Conservation (phyloP, 106 monocot species). For the Phalaenopsis equestris region DNA sequence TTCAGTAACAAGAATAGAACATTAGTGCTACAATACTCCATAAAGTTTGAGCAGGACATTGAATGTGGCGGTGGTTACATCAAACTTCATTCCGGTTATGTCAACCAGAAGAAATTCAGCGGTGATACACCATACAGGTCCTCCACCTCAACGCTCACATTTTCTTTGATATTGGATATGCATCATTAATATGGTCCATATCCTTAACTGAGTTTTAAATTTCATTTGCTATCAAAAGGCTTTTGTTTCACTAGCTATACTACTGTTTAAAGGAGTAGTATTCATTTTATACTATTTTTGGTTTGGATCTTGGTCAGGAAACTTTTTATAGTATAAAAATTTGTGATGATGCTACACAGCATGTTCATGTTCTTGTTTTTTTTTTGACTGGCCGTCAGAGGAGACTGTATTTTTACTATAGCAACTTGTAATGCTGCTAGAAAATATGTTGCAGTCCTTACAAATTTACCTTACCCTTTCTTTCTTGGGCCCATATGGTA, state of each 20-base stretch:
- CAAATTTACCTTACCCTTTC: not conserved
- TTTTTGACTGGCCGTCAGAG: not conserved
- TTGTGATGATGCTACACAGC: not conserved
- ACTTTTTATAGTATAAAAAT: not conserved
- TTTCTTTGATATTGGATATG: not conserved
- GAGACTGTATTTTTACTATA: not conserved
- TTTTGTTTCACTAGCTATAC: not conserved
- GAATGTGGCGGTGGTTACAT: conserved; percentile 98
- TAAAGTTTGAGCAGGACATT: conserved; percentile 94
- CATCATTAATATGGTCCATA: not conserved
- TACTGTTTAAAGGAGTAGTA: not conserved
- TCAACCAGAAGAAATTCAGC: conserved; percentile 96
- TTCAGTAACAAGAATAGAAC: conserved; percentile 79
- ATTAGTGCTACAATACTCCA: conserved; percentile 84
- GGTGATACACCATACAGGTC: conserved; percentile 98
- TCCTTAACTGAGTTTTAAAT: not conserved
- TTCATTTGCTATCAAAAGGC: not conserved
- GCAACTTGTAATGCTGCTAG: not conserved
- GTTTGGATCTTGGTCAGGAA: not conserved
- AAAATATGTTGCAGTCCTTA: not conserved
- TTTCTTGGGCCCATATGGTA: too few relatives aligned
- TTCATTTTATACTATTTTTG: not conserved
- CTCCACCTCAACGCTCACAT: not conserved
- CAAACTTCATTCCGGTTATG: conserved; percentile 92
- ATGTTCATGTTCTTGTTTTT: not conserved